A percentile compares a stretch with the other conserved stretches of the same genome.
phyloP scores from a whole-genome alignment of 768 basidiomycete species.

The Suillus bovinus region DNA sequence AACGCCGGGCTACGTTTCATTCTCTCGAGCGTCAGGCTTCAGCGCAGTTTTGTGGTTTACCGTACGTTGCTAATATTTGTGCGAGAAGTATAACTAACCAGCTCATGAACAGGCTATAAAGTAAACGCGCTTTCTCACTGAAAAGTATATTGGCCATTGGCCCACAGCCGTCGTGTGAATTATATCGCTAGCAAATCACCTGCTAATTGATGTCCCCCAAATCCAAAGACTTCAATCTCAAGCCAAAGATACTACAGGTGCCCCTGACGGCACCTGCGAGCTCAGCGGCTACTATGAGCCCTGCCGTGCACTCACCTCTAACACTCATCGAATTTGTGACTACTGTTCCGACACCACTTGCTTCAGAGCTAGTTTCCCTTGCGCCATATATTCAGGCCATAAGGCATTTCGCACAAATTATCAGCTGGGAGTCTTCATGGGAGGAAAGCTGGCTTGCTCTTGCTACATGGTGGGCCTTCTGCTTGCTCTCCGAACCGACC shows the following conservation, averaged over 20 bases:
- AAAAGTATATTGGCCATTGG: no score
- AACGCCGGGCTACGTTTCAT: background rate
- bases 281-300: constrained; percentile 3
- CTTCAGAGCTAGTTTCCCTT: constrained; percentile 59
- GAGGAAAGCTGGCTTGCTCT: constrained; percentile 68
- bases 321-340: constrained; percentile 49
- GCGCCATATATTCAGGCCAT: constrained; percentile 50
- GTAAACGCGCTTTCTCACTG: background rate
- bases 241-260: constrained; percentile 19
- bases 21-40: background rate
- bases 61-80: background rate
- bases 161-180: background rate
- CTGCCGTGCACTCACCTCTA: constrained; percentile 9
- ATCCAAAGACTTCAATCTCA: constrained; percentile 8
- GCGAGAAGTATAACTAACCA: background rate
- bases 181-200: background rate
- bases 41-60: background rate
- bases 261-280: constrained; percentile 9
- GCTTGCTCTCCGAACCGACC: constrained; percentile 54
- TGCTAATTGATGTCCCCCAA: constrained; percentile 8
- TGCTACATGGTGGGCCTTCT: constrained; percentile 75
- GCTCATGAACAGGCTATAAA: background rate
- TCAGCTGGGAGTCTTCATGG: constrained; percentile 58
- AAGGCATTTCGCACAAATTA: constrained; percentile 45
- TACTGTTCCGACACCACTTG: constrained; percentile 62